Conservation (phyloP, 2,329 filamentous ascomycete species). For the Geosmithia flava region DNA sequence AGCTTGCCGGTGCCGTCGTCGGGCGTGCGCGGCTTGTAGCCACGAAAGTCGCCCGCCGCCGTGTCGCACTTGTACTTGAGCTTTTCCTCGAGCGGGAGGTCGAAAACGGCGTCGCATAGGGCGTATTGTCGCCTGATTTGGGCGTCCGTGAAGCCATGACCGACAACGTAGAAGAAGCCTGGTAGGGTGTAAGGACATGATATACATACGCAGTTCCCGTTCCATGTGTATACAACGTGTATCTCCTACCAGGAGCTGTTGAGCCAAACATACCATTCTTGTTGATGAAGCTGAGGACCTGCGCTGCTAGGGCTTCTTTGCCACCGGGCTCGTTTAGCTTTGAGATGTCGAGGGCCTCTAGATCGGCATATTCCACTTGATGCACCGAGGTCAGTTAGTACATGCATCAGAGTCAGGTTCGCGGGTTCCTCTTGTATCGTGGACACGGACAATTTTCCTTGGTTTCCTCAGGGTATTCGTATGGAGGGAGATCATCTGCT, state of each 20-base stretch:
- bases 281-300: background rate
- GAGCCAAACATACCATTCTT: background rate
- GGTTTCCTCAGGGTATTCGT: background rate
- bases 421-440: background rate
- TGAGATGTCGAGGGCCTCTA: background rate
- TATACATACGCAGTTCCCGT: background rate
- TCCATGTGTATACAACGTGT: too few species aligned
- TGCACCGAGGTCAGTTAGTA: background rate
- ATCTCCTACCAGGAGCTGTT: too few species aligned
- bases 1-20: background rate
- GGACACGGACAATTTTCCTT: background rate
- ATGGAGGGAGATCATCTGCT: background rate
- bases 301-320: background rate
- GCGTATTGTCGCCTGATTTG: background rate
- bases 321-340: background rate
- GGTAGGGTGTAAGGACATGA: background rate
- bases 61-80: background rate
- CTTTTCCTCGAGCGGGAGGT: conserved; percentile 1
- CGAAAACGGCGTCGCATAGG: background rate
- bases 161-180: background rate
- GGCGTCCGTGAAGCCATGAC: background rate
- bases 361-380: background rate
- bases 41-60: background rate
- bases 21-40: background rate
- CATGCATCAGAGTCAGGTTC: background rate